phyloP scores from a whole-genome alignment of 495 filamentous ascomycete species.

The Penicillium coffeae region DNA sequence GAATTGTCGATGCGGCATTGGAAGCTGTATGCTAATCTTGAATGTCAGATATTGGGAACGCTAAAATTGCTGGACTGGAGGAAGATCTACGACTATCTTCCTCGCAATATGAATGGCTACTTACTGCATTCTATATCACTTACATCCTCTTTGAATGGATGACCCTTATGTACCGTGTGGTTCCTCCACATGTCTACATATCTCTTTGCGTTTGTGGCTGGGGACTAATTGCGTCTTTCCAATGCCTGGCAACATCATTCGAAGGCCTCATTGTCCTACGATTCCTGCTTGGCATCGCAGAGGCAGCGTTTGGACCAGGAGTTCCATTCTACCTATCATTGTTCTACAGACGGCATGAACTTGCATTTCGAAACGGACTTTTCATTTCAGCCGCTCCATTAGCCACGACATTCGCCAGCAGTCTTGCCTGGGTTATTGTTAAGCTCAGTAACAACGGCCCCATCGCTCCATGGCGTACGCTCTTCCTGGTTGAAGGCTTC shows the following conservation, averaged over 20 bases:
- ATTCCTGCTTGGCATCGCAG: slow-evolving; percentile 52
- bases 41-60: slow-evolving; percentile 69
- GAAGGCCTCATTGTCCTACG: slow-evolving; percentile 40
- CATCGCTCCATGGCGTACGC: slow-evolving; percentile 56
- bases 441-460: slow-evolving; percentile 43
- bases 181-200: slow-evolving; percentile 58
- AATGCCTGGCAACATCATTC: slow-evolving; percentile 60
- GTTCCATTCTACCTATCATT: slow-evolving; percentile 61
- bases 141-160: slow-evolving; percentile 77
- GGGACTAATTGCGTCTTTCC: slow-evolving; percentile 67
- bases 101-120: slow-evolving; percentile 61
- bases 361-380: slow-evolving; percentile 58
- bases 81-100: slow-evolving; percentile 58
- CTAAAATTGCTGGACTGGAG: slow-evolving; percentile 67
- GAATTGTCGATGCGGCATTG: background rate
- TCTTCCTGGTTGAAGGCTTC: slow-evolving; percentile 61
- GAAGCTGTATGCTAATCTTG: background rate
- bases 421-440: slow-evolving; percentile 56
- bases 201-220: slow-evolving; percentile 41
- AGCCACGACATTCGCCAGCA: slow-evolving; percentile 67
- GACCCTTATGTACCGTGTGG: slow-evolving; percentile 57
- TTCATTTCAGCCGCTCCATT: slow-evolving; percentile 62
- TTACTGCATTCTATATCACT: slow-evolving; percentile 64
- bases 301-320: slow-evolving; percentile 60
- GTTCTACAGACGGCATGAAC: slow-evolving; percentile 58